Evolutionary conservation across 2,329 filamentous ascomycete species (phyloP).

Genomic region (Trichoderma sp.): DNA sequence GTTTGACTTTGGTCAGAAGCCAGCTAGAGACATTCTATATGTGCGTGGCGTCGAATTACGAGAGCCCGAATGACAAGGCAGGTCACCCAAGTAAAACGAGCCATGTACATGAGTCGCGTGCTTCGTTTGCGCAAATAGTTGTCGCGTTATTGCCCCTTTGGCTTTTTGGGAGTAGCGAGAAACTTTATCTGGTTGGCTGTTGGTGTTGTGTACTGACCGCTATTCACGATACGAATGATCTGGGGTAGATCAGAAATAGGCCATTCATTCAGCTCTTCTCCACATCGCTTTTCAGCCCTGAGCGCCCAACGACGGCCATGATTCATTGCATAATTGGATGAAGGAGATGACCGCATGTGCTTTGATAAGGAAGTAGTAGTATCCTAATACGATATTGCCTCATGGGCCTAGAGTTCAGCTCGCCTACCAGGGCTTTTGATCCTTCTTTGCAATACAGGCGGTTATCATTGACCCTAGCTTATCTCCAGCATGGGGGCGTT

Average conservation of each 20-base stretch:
- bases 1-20: constrained; percentile 9
- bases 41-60: not conserved
- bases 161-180: not conserved
- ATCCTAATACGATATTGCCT: too few species aligned
- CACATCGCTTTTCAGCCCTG: not conserved
- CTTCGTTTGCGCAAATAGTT: not conserved
- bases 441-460: not conserved
- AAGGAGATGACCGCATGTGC: too few species aligned
- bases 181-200: not conserved
- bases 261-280: not conserved
- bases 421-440: not conserved
- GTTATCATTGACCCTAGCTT: not conserved
- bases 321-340: too few species aligned
- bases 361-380: too few species aligned
- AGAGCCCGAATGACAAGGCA: not conserved
- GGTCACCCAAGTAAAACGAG: not conserved
- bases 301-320: not conserved
- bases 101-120: not conserved
- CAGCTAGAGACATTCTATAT: constrained; percentile 1
- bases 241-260: not conserved
- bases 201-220: not conserved
- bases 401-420: not conserved
- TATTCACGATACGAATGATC: not conserved
- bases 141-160: not conserved
- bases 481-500: not conserved